A percentile compares a stretch with the other conserved stretches of the same genome.
Evolutionary conservation across 495 filamentous ascomycete species (phyloP).

Genomic region (Annulohypoxylon stygium): DNA sequence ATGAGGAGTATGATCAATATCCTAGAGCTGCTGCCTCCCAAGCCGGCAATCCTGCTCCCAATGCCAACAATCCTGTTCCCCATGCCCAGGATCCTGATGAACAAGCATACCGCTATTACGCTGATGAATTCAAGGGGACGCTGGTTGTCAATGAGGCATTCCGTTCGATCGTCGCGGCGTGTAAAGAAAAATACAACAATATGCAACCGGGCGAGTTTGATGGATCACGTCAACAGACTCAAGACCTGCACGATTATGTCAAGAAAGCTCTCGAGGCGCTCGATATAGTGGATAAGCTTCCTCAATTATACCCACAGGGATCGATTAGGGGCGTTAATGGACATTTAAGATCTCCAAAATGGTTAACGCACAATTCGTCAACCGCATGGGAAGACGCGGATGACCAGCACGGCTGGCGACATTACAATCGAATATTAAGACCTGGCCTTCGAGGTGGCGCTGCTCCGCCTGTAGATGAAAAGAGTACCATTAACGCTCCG

Average conservation of each 20-base stretch:
- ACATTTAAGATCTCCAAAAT: not conserved
- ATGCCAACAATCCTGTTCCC: too few relatives aligned
- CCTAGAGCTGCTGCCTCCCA: not conserved
- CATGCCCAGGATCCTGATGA: too few relatives aligned
- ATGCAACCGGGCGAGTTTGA: not conserved
- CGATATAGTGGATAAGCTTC: not conserved
- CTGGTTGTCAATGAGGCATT: not conserved
- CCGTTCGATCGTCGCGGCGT: not conserved
- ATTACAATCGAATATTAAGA: too few relatives aligned
- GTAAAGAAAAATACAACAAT: not conserved
- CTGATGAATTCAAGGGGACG: too few relatives aligned
- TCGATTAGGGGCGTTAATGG: not conserved
- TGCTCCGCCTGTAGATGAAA: not conserved
- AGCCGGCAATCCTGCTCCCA: too few relatives aligned
- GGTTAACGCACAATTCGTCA: too few relatives aligned
- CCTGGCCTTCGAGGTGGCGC: slow-evolving; percentile 4
- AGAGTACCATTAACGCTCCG: not conserved
- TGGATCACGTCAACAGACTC: not conserved
- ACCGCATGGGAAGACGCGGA: too few relatives aligned
- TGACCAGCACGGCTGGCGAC: too few relatives aligned
- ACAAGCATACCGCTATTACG: too few relatives aligned
- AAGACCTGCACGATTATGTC: not conserved
- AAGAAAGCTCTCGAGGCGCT: not conserved
- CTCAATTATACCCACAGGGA: not conserved
- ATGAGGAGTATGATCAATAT: not conserved